phyloP scores from a whole-genome alignment of 441 rosid species.

The Pelargonium fulgidum region DNA sequence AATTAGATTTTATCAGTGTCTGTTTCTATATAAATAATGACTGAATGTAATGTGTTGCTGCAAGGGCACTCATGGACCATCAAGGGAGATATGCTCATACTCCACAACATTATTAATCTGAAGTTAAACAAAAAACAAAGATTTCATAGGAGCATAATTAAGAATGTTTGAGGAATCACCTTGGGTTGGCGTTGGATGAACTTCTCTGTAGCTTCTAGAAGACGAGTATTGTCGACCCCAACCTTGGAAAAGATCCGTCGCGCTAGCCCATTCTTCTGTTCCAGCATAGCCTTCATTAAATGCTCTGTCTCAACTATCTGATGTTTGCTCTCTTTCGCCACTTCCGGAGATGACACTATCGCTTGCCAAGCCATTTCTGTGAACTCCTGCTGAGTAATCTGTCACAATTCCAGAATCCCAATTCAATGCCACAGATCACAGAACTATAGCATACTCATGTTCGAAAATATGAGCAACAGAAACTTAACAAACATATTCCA shows the following conservation, averaged over 20 bases:
- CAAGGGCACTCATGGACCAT: too few relatives aligned
- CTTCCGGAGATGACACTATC: constrained; percentile 85
- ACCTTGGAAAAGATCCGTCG: constrained; percentile 78
- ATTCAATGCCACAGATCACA: constrained; percentile 14
- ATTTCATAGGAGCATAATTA: not conserved
- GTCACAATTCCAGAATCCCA: constrained; percentile 17
- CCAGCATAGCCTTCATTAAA: constrained; percentile 83
- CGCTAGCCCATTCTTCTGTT: constrained; percentile 99
- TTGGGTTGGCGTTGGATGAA: constrained; percentile 91
- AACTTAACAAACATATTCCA: not conserved
- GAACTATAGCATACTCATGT: not conserved
- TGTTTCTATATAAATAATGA: not conserved
- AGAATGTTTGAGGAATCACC: constrained; percentile 33
- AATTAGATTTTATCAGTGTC: not conserved
- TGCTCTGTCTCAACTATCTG: constrained; percentile 99
- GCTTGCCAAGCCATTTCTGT: constrained; percentile 99
- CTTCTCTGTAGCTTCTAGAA: constrained; percentile 84
- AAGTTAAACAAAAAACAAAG: too few relatives aligned
- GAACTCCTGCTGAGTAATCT: constrained; percentile 92
- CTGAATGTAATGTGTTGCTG: too few relatives aligned
- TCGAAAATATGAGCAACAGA: too few relatives aligned
- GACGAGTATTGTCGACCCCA: constrained; percentile 84
- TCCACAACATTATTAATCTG: too few relatives aligned
- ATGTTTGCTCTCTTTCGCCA: constrained; percentile 91
- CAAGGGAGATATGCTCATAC: too few relatives aligned